A percentile compares a stretch with the other conserved stretches of the same genome.
Evolutionary conservation across 192 early-diverging fungal species (phyloP).

Genomic region (Backusella morwellensis): DNA sequence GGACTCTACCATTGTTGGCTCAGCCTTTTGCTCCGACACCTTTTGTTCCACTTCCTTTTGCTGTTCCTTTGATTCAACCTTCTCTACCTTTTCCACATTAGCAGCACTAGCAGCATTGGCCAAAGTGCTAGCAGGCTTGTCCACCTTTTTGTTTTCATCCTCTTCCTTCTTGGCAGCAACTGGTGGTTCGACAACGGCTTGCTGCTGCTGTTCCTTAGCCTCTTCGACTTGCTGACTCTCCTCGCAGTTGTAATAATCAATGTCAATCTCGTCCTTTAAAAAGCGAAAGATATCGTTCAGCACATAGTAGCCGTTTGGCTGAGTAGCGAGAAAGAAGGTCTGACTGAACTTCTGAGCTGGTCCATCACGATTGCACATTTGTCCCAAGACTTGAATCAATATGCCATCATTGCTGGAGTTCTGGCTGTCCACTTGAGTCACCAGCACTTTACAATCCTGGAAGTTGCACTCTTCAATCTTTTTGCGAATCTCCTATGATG

Average conservation of each 20-base stretch:
- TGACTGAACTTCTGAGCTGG: constrained; percentile 86
- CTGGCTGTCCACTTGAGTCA: constrained; percentile 86
- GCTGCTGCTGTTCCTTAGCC: background rate
- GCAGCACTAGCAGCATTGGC: background rate
- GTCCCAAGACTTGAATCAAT: constrained; percentile 88
- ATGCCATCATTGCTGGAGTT: constrained; percentile 74
- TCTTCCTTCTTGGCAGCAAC: constrained; percentile 4
- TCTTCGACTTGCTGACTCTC: constrained; percentile 40
- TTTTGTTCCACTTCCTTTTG: background rate
- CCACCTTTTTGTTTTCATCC: constrained; percentile 9
- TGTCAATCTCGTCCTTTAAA: constrained; percentile 77
- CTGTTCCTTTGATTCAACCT: background rate
- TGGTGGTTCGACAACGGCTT: background rate
- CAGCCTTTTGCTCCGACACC: background rate
- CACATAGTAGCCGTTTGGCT: constrained; percentile 90
- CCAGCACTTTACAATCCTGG: constrained; percentile 82
- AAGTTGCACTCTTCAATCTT: constrained; percentile 75
- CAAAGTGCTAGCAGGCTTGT: background rate
- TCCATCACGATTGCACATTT: constrained; percentile 83
- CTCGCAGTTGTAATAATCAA: constrained; percentile 29
- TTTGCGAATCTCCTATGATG: constrained; percentile 73
- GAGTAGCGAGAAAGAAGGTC: constrained; percentile 88
- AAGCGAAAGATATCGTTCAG: constrained; percentile 94
- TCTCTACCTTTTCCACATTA: constrained; percentile 9
- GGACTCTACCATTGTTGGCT: background rate